These are phyloP conservation scores for Cladosporium sp. DNA, from an alignment of 2,329 filamentous ascomycete species.

Conservation along the genomic window DNA sequence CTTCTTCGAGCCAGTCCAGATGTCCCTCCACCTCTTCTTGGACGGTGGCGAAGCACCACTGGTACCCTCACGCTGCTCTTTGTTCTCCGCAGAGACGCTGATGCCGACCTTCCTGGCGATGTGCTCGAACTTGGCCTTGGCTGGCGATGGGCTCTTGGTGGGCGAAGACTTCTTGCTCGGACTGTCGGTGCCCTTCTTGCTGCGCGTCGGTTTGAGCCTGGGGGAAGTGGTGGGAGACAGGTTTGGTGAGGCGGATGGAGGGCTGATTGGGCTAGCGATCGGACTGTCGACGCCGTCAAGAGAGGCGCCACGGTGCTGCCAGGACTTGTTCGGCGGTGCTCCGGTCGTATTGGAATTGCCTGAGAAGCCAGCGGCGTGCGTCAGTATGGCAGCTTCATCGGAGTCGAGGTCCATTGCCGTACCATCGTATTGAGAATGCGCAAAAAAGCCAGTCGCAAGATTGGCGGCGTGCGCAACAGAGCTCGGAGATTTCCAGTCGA, in stretches of 20 bases:
- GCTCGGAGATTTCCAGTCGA: constrained; percentile 29
- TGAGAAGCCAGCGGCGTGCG: constrained; percentile 4
- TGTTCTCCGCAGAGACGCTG: constrained; percentile 25
- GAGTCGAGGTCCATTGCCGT: constrained; percentile 14
- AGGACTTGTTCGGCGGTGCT: neutral
- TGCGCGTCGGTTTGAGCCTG: neutral
- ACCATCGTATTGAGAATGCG: constrained; percentile 31
- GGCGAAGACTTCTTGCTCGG: constrained; percentile 14
- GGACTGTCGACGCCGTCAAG: constrained; percentile 24
- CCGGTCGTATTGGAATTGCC: neutral
- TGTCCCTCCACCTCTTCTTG: constrained; percentile 30
- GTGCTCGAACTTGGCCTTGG: constrained; percentile 44
- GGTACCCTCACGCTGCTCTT: neutral
- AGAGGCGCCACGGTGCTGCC: constrained; percentile 11
- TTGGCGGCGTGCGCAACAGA: constrained; percentile 29
- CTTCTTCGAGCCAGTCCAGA: constrained; percentile 20
- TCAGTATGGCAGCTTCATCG: neutral
- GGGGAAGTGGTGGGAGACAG: constrained; percentile 20
- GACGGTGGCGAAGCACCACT: constrained; percentile 18
- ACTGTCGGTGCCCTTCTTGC: neutral
- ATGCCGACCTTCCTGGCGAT: constrained; percentile 43
- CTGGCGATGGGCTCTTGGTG: constrained; percentile 33
- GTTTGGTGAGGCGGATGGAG: constrained; percentile 19
- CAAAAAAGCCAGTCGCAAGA: constrained; percentile 29
- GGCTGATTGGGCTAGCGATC: constrained; percentile 14